phyloP scores from a whole-genome alignment of 176 grass and related monocot species.

The Raddia guianensis region DNA sequence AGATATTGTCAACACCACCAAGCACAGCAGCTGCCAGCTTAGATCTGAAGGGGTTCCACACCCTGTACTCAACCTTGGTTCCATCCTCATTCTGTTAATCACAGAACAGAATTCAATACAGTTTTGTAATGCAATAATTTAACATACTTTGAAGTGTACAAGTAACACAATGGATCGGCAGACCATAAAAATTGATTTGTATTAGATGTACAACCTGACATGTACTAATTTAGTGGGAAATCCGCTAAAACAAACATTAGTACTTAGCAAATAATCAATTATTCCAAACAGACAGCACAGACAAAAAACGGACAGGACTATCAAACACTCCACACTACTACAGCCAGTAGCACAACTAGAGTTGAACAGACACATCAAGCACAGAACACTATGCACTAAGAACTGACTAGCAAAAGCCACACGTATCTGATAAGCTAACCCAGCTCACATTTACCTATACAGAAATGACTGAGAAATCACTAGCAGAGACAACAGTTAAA shows the following conservation, averaged over 20 bases:
- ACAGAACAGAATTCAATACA: neutral
- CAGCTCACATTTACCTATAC: too few relatives aligned
- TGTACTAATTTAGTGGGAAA: too few relatives aligned
- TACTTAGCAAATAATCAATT: too few relatives aligned
- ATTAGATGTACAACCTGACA: too few relatives aligned
- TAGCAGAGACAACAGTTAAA: neutral
- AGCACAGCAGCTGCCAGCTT: conserved; percentile 88
- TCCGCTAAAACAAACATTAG: too few relatives aligned
- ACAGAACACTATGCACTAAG: neutral
- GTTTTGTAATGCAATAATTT: neutral
- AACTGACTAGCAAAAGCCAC: neutral
- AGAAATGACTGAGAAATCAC: too few relatives aligned
- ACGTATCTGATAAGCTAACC: too few relatives aligned
- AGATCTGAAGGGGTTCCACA: conserved; percentile 91
- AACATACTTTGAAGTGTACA: neutral
- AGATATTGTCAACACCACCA: conserved; percentile 83
- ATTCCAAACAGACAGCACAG: too few relatives aligned
- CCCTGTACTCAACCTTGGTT: conserved; percentile 76
- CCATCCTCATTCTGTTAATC: conserved; percentile 65
- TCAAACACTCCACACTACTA: neutral
- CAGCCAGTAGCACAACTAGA: neutral
- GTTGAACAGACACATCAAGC: neutral
- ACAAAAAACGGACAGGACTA: neutral
- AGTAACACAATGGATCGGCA: neutral
- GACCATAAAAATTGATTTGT: neutral